Percentiles rank a stretch among this genome's conserved stretches.
phyloP scores from a whole-genome alignment of 352 stramenopile species.

The Phytophthora syringae region DNA sequence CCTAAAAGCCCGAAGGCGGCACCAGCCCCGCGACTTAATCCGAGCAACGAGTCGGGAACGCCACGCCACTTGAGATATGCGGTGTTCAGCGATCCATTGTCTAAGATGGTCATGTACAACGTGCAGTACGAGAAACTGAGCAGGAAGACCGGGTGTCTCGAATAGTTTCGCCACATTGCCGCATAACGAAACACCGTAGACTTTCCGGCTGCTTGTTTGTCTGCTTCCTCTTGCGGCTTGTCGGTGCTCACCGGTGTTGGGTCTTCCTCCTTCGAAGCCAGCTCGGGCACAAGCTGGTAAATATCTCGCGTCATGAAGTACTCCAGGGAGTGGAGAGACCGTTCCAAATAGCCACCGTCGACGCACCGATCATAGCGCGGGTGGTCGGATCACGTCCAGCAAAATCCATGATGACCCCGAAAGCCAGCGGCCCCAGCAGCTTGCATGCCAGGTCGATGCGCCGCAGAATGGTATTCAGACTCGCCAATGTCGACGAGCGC shows the following conservation, averaged over 20 bases:
- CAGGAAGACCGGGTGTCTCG: slow-evolving; percentile 56
- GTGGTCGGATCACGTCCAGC: slow-evolving; percentile 65
- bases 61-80: slow-evolving; percentile 75
- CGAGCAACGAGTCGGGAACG: slow-evolving; percentile 53
- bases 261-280: slow-evolving; percentile 43
- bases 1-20: slow-evolving; percentile 58
- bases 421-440: slow-evolving; percentile 70
- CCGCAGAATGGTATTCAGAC: slow-evolving; percentile 78
- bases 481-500: slow-evolving; percentile 49
- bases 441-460: slow-evolving; percentile 86
- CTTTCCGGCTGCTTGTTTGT: slow-evolving; percentile 1
- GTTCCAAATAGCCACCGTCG: slow-evolving; percentile 82
- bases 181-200: slow-evolving; percentile 30
- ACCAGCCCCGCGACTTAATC: slow-evolving; percentile 47
- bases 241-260: slow-evolving; percentile 19
- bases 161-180: slow-evolving; percentile 49
- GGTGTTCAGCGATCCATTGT: slow-evolving; percentile 58
- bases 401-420: slow-evolving; percentile 86
- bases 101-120: slow-evolving; percentile 70
- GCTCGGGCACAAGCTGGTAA: slow-evolving; percentile 61
- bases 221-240: slow-evolving; percentile 1
- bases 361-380: slow-evolving; percentile 67
- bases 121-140: slow-evolving; percentile 59
- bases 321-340: slow-evolving; percentile 78
- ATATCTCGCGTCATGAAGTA: slow-evolving; percentile 77